Percentiles rank a stretch among this genome's conserved stretches.
Conservation (phyloP, 371 early-diverging fungal genomes). For the Sporodiniella umbellata region DNA sequence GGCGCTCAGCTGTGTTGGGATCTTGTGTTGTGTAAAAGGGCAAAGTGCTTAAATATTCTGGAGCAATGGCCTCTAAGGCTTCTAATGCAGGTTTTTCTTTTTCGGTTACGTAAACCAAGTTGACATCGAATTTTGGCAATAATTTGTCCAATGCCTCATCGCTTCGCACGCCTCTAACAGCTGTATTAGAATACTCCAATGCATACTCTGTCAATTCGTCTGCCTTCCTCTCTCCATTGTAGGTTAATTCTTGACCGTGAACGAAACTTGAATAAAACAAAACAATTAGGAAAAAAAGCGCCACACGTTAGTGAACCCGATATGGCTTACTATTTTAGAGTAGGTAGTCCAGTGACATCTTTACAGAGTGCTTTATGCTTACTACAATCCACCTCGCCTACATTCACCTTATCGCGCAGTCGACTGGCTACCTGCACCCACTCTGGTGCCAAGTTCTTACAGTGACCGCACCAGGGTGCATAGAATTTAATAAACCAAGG, state of each 20-base stretch:
- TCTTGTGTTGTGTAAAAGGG: constrained; percentile 26
- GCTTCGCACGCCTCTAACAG: constrained; percentile 4
- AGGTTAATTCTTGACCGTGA: constrained; percentile 46
- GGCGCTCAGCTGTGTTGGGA: constrained; percentile 5
- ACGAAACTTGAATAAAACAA: too few relatives aligned
- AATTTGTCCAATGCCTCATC: constrained; percentile 4
- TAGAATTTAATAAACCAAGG: constrained; percentile 78
- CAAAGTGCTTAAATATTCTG: constrained; percentile 14
- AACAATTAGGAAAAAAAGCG: background rate
- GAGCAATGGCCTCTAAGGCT: constrained; percentile 15
- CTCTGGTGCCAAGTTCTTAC: constrained; percentile 73
- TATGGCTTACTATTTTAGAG: constrained; percentile 56
- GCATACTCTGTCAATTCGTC: constrained; percentile 48
- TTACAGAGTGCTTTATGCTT: constrained; percentile 51
- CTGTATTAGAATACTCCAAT: constrained; percentile 17
- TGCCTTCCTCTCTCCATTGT: constrained; percentile 46
- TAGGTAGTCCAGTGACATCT: constrained; percentile 76
- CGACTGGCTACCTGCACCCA: constrained; percentile 67
- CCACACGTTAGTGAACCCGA: too few relatives aligned
- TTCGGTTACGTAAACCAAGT: constrained; percentile 16
- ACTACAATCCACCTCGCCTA: constrained; percentile 84
- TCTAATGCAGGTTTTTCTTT: background rate
- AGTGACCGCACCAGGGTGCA: constrained; percentile 91
- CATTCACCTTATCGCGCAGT: constrained; percentile 59
- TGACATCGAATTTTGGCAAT: constrained; percentile 15